Percentiles rank a stretch among this genome's conserved stretches.
Evolutionary conservation across 2,329 filamentous ascomycete species (phyloP).

Genomic region (Epichloe hybrida): DNA sequence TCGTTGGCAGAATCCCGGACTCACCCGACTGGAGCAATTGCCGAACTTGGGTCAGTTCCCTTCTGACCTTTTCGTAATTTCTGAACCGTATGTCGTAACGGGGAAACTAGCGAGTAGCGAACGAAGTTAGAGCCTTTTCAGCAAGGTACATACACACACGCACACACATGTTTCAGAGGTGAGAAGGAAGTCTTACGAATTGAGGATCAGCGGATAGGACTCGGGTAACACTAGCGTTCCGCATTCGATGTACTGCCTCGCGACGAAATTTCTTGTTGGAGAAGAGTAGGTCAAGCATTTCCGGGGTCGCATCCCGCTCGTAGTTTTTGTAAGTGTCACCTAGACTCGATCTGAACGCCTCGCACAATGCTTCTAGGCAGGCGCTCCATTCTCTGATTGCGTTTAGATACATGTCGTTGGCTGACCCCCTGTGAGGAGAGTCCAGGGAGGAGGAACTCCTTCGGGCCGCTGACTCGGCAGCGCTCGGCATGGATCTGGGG

Average conservation of each 20-base stretch:
- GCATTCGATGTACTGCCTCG: conserved; percentile 30
- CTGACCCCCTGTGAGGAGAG: conserved; percentile 13
- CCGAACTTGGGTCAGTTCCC: conserved; percentile 26
- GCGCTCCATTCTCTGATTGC: conserved; percentile 31
- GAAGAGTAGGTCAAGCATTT: conserved; percentile 30
- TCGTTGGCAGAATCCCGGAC: conserved; percentile 26
- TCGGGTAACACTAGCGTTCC: conserved; percentile 29
- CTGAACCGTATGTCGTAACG: conserved; percentile 33
- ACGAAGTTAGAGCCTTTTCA: background rate
- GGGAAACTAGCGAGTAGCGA: conserved; percentile 20
- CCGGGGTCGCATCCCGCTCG: conserved; percentile 28
- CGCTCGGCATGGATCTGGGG: conserved; percentile 9
- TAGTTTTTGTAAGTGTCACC: conserved; percentile 31
- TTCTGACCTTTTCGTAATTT: conserved; percentile 31
- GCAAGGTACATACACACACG: too few relatives aligned
- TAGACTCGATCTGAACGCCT: conserved; percentile 27
- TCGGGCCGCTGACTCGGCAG: conserved; percentile 12
- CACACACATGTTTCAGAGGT: too few relatives aligned
- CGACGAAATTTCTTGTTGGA: conserved; percentile 27
- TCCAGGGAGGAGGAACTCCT: conserved; percentile 18
- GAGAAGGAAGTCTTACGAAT: conserved; percentile 19
- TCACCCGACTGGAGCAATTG: conserved; percentile 27
- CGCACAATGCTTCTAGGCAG: conserved; percentile 27
- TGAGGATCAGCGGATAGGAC: conserved; percentile 30
- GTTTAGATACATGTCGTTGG: conserved; percentile 21